Percentiles rank a stretch among this genome's conserved stretches.
Evolutionary conservation across 2,329 filamentous ascomycete genomes (phyloP).

Genomic region (Mollisia scopiformis): DNA sequence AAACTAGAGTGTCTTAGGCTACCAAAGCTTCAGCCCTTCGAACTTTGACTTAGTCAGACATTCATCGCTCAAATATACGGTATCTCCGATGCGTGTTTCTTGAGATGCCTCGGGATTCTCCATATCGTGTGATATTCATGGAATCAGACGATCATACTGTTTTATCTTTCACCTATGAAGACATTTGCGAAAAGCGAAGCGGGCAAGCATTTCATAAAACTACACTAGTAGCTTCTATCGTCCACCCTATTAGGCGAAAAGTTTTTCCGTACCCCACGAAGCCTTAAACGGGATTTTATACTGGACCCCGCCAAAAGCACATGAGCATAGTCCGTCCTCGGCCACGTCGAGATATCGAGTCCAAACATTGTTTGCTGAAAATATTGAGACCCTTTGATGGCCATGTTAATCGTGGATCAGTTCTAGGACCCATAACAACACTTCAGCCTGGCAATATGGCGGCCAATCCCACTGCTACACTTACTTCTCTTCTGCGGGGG

Average conservation of each 20-base stretch:
- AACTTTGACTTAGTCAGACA: too few relatives aligned
- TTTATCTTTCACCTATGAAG: too few relatives aligned
- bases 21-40: too few relatives aligned
- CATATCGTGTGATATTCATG: too few relatives aligned
- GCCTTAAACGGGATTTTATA: background rate
- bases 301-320: constrained; percentile 7
- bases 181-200: too few relatives aligned
- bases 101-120: too few relatives aligned
- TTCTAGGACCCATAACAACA: background rate
- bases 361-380: background rate
- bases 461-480: constrained; percentile 35
- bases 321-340: background rate
- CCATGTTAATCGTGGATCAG: background rate
- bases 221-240: too few relatives aligned
- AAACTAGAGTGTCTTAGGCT: too few relatives aligned
- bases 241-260: background rate
- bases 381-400: background rate
- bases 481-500: constrained; percentile 47
- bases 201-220: too few relatives aligned
- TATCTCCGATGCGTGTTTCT: too few relatives aligned
- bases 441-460: constrained; percentile 25
- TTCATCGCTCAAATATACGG: too few relatives aligned
- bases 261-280: background rate
- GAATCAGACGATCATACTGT: too few relatives aligned
- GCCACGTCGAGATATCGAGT: background rate